phyloP scores from a whole-genome alignment of 2,329 filamentous ascomycete genomes.

The Aspergillus ruber region DNA sequence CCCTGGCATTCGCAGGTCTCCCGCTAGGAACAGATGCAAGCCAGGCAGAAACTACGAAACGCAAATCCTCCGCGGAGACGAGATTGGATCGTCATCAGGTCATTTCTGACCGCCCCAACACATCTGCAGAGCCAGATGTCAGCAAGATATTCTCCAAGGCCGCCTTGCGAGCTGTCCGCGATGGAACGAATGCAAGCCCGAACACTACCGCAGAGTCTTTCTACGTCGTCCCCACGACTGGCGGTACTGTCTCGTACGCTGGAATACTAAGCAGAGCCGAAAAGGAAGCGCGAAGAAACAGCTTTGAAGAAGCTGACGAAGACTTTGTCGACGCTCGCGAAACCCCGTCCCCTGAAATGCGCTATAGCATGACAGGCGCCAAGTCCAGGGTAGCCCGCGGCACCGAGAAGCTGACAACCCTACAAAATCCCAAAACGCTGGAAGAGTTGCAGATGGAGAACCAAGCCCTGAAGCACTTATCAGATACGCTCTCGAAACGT shows the following conservation, averaged over 20 bases:
- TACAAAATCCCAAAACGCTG: constrained; percentile 54
- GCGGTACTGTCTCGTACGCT: constrained; percentile 87
- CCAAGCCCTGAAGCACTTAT: constrained; percentile 71
- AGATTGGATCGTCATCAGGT: constrained; percentile 34
- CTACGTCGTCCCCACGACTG: constrained; percentile 87
- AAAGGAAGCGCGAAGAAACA: constrained; percentile 37
- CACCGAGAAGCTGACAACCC: constrained; percentile 25
- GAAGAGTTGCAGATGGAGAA: constrained; percentile 91
- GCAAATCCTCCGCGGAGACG: constrained; percentile 29
- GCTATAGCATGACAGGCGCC: constrained; percentile 37
- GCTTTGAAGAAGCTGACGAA: constrained; percentile 64
- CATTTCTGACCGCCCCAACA: constrained; percentile 33
- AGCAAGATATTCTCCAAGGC: constrained; percentile 78
- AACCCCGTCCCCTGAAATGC: constrained; percentile 48
- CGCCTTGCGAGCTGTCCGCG: constrained; percentile 69
- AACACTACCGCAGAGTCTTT: constrained; percentile 66
- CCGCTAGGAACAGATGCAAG: constrained; percentile 57
- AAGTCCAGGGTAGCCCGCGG: constrained; percentile 21
- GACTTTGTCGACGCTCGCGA: constrained; percentile 87
- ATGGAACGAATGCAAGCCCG: constrained; percentile 53
- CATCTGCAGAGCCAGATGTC: constrained; percentile 62
- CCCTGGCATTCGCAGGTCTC: constrained; percentile 85
- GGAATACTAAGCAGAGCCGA: constrained; percentile 63
- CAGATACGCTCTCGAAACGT: constrained; percentile 78
- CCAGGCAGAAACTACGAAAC: constrained; percentile 18